Percentiles rank a stretch among this genome's conserved stretches.
phyloP scores from a whole-genome alignment of 495 filamentous ascomycete genomes.

The Talaromyces thailandensis region DNA sequence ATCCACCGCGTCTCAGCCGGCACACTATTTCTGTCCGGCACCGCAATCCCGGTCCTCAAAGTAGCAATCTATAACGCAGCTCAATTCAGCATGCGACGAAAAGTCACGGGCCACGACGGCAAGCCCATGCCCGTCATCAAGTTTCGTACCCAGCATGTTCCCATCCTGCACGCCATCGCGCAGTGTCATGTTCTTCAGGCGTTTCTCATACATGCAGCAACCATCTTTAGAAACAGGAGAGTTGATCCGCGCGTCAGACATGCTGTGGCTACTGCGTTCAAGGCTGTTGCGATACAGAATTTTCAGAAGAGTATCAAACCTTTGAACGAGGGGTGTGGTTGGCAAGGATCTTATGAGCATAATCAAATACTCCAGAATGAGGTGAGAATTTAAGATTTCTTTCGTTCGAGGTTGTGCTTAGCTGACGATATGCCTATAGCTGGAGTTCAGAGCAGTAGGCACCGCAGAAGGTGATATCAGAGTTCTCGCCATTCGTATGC shows the following conservation, averaged over 20 bases:
- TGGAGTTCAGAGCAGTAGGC: not conserved
- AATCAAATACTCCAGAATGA: conserved; percentile 17
- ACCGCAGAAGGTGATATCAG: not conserved
- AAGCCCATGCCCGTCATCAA: conserved; percentile 18
- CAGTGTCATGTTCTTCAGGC: conserved; percentile 20
- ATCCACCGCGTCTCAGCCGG: conserved; percentile 22
- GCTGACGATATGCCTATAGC: not conserved
- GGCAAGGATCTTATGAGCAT: conserved; percentile 21
- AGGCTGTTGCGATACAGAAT: conserved; percentile 12
- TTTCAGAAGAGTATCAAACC: conserved; percentile 13
- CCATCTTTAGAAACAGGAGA: not conserved
- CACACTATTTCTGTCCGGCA: conserved; percentile 16
- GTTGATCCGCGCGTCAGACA: conserved; percentile 8
- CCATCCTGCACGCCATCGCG: conserved; percentile 21
- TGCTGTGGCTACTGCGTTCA: conserved; percentile 17
- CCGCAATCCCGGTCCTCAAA: conserved; percentile 17
- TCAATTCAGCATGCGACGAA: conserved; percentile 21
- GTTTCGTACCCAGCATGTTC: conserved; percentile 26
- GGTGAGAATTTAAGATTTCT: conserved; percentile 13
- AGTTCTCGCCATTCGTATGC: not conserved
- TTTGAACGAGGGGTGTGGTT: conserved; percentile 22
- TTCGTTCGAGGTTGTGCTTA: not conserved
- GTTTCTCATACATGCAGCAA: conserved; percentile 9
- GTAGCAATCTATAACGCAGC: conserved; percentile 16
- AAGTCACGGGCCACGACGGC: conserved; percentile 11